Base-by-base conservation (phyloP, 805 yeast species). In the Ogataea neopini region DNA sequence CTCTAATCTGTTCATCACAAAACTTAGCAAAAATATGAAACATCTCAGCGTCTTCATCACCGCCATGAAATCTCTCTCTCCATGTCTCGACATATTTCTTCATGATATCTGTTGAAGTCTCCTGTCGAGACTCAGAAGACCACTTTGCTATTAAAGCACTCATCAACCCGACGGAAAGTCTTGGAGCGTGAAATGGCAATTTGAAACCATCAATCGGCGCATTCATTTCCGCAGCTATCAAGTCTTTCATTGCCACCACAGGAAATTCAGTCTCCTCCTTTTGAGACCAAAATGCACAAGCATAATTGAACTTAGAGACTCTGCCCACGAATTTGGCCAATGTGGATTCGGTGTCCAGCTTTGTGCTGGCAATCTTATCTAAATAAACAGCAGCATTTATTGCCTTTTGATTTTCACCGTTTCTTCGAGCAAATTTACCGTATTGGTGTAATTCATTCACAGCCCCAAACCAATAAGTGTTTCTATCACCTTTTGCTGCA, bases 71-170 rank as follows among this genome's bases (percentile, higher is more conserved):
- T 4, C 11, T n/a, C 5, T 53, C 36, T n/a, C 9, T 2, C 59
- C 37, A 58, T 1, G 80, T 75, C 5, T 71, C 67, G 14, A 88
- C 80, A 58, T 84, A 84, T 5, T 73, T 69, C 1, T 68, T 64
- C 76, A 83, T 74, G 1, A 91, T 80, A 2, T 67, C 68, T 1
- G 76, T 71, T 0, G 89, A 79, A 9, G 83, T 71, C 48, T 84
- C 95, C 50, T 83, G 84, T 30, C 86, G 75, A 0, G 95, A 85
- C 40, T 75, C 78, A 0, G 88, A 75, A 29, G 81, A 67, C 97
- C 97, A 90, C 40, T 77, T 73, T 0, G 83, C 83, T 33, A 86
- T 55, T 6, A 63, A 56, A 10, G 74, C 73, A 54, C 56, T 54
- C 29, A 62, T 17, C 14, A 54, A 53, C 4, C 56, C 59, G 4